Evolutionary conservation across 1,284 basidiomycete species (phyloP), one percentile per base, ranked within the genome.

Genomic region (Puccinia polysora): DNA sequence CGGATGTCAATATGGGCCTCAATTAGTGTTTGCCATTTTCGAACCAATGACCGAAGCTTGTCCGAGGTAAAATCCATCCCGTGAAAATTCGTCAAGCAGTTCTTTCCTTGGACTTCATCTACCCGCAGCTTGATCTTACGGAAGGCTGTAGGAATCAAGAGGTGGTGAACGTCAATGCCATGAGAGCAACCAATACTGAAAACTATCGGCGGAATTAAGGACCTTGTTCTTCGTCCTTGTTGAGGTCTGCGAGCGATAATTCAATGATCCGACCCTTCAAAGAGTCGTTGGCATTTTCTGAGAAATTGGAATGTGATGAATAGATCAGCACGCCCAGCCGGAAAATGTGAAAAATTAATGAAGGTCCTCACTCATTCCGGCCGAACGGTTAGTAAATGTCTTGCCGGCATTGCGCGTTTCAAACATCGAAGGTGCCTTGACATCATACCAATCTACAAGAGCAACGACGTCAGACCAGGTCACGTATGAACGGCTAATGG

Each of bases 31-130:
- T 98, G 96, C 96, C 96, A 99, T 85, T 98, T 99, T 82, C 95
- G 92, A 78, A 98, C 96, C 79, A 99, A 92, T 73, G 96, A 98
- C 76, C 96, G 93, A 77, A 98, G 88, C 85, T 98, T 98, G 88
- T 99, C 96, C 76, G 93, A 96, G 76, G 96, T 98, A 85, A 99
- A 97, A 85, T 96, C 91, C 96, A 99, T 98, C 81, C 95, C 96
- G 84, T 95, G 90, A 89, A 99, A 99, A 84, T 95, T 97, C 82
- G 96, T 97, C 73, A 98, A 86, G 86, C 94, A 97, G 86, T 91
- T 95, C 86, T 94, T 96, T 84, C 95, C 96, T 84, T 97, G 89
- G 76, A 99, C 86, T 80, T 97, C 95, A 81, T 98, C 95, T 78
- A 98, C 86, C 79, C 92, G 89, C 81, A 99, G 87, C 84, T 93